A percentile compares a stretch with the other conserved stretches of the same genome.
Conservation (phyloP, 768 basidiomycete species). For the Chalciporus piperatus region DNA sequence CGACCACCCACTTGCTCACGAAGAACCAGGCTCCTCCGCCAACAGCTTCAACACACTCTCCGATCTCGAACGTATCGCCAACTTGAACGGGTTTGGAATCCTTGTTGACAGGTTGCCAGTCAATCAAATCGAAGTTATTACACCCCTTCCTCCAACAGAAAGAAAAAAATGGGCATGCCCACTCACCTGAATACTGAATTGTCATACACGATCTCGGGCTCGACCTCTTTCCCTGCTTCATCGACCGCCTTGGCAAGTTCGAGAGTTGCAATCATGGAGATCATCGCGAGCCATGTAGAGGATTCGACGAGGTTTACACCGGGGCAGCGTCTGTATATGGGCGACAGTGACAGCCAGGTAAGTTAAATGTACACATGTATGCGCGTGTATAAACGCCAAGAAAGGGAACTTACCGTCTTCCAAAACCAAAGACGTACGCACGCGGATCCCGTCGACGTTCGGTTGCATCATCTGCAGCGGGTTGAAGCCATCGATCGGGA, state of each 20-base stretch:
- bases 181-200: constrained; percentile 63
- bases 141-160: neutral
- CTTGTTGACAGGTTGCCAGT: neutral
- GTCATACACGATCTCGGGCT: constrained; percentile 51
- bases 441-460: constrained; percentile 42
- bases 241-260: constrained; percentile 53
- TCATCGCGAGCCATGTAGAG: constrained; percentile 57
- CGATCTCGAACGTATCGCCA: constrained; percentile 20
- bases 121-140: neutral
- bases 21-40: constrained; percentile 7
- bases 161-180: too few species aligned
- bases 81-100: constrained; percentile 18
- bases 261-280: constrained; percentile 54
- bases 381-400: neutral
- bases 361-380: neutral
- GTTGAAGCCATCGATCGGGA: constrained; percentile 50
- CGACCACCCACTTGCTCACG: too few species aligned
- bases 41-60: constrained; percentile 14
- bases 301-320: constrained; percentile 62
- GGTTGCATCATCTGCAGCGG: constrained; percentile 14
- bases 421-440: constrained; percentile 48
- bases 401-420: constrained; percentile 33
- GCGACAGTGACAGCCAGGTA: neutral
- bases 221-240: constrained; percentile 45
- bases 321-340: constrained; percentile 51